Evolutionary conservation across 257 asterid species (phyloP), one percentile per base, ranked within the genome.

Genomic region (Leptodermis oblonga): DNA sequence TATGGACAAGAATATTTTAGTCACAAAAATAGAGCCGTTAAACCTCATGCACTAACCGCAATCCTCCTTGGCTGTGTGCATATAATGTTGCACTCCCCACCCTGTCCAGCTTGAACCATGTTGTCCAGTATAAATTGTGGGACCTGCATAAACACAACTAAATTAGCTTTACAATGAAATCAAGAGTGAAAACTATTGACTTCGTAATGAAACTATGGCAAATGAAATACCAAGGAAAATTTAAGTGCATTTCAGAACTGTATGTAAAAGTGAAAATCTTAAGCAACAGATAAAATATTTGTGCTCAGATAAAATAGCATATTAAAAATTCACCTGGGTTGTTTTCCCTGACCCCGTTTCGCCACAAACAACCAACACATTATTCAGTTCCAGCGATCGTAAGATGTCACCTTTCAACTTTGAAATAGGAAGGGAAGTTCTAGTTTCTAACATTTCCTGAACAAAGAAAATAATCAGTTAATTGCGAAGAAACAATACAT

Each of bases 21-120:
- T 62, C 48, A 71, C 25, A 18, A 5, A 22, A 12, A 63, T 4
- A 60, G 36, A 71, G 74, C 37, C 43, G 36, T 61, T n/a, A 70
- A 60, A 79, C 68, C 61, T 54, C 73, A 70, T 30, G 22, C 18
- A 87, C 96, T 74, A 68, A 92, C 97, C 86, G 99, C 97, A 61
- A 93, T 93, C 86, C 99, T 87, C 92, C 99, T 87, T 14, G 99
- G 99, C 80, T 93, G 99, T 39, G 99, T 93, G 82, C 99, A 93
- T 80, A 93, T 79, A 74, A 93, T 84, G 80, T 84, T 93, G 81
- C 97, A 93, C 61, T 74, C 67, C 65, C 91, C 96, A 43, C 99
- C 99, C 41, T 62, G 77, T 74, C 96, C 99, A 72, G 90, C 88
- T 80, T 90, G 96, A 54, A 93, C 88, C 99, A 93, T 88, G 83